These are phyloP conservation scores for Eremothecium gossypii DNA, from an alignment of 1,139 yeast genomes.

Conservation along the genomic window DNA sequence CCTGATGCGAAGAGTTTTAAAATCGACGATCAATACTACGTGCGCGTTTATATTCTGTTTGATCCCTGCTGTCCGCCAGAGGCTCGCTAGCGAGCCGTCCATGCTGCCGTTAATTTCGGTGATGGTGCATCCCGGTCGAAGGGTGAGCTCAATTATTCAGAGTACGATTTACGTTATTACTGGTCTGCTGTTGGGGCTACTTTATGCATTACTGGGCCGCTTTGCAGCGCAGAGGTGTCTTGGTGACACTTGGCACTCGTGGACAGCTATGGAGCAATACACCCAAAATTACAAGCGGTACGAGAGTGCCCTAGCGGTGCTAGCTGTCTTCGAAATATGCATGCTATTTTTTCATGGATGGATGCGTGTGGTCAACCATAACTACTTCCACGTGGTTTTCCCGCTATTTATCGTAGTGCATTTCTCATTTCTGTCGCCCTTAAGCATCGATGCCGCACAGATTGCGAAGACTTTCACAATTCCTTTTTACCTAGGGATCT, in stretches of 20 bases:
- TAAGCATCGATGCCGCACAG: constrained; percentile 26
- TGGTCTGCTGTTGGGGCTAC: constrained; percentile 37
- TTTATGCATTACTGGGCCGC: constrained; percentile 35
- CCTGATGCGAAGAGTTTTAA: constrained; percentile 32
- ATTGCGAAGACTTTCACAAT: constrained; percentile 33
- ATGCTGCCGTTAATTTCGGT: constrained; percentile 39
- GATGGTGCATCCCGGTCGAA: constrained; percentile 41
- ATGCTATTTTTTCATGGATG: constrained; percentile 42
- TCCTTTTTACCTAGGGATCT: constrained; percentile 40
- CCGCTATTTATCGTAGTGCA: constrained; percentile 41
- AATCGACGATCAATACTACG: constrained; percentile 34
- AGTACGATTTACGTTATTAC: constrained; percentile 33
- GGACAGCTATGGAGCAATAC: constrained; percentile 27
- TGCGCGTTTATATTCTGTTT: constrained; percentile 34
- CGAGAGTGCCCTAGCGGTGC: constrained; percentile 35
- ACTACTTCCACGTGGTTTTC: constrained; percentile 38
- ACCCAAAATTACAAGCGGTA: constrained; percentile 24
- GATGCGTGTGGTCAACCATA: constrained; percentile 39
- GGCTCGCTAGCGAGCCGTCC: constrained; percentile 36
- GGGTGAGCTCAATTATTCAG: constrained; percentile 41
- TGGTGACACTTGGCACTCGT: constrained; percentile 20
- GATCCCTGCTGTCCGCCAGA: constrained; percentile 30
- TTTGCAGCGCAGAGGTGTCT: constrained; percentile 34
- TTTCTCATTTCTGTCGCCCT: constrained; percentile 35
- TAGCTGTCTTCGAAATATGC: constrained; percentile 37